Percentiles rank a stretch among this genome's conserved stretches.
Evolutionary conservation across 176 grass and related monocot genomes (phyloP).

Genomic region (Juncus effusus): DNA sequence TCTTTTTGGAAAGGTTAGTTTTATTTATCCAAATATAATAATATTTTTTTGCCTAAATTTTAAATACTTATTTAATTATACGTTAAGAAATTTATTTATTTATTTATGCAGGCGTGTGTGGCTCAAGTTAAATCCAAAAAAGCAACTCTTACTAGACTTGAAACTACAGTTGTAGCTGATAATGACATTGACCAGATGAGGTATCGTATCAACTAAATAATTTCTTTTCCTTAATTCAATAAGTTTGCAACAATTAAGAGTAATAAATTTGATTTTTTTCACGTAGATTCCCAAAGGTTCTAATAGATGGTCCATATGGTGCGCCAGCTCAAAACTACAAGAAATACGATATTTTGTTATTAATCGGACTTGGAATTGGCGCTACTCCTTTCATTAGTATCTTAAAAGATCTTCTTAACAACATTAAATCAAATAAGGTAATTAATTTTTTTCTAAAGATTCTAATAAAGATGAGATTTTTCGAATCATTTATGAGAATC

Average conservation of each 20-base stretch:
- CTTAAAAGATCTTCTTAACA: slow-evolving; percentile 90
- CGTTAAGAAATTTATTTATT: slow-evolving; percentile 23
- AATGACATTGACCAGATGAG: slow-evolving; percentile 58
- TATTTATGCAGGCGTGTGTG: slow-evolving; percentile 54
- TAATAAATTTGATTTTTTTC: background rate
- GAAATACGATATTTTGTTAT: slow-evolving; percentile 97
- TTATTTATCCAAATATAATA: slow-evolving; percentile 10
- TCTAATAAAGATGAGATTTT: slow-evolving; percentile 14
- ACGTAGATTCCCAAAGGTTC: slow-evolving; percentile 73
- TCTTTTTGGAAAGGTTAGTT: slow-evolving; percentile 90
- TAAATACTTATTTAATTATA: slow-evolving; percentile 1
- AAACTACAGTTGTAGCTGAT: slow-evolving; percentile 92
- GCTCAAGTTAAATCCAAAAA: slow-evolving; percentile 90
- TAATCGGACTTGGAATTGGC: slow-evolving; percentile 88
- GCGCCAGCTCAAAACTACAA: slow-evolving; percentile 99
- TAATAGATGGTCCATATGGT: slow-evolving; percentile 89
- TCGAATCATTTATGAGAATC: background rate
- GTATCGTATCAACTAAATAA: slow-evolving; percentile 29
- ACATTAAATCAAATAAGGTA: slow-evolving; percentile 68
- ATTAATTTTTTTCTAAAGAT: slow-evolving; percentile 22
- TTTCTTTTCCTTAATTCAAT: slow-evolving; percentile 8
- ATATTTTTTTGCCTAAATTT: background rate
- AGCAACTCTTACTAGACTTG: slow-evolving; percentile 80
- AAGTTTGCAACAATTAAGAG: no score
- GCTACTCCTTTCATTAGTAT: slow-evolving; percentile 99